Percentiles rank a stretch among this genome's conserved stretches.
These are phyloP conservation scores for Beauveria bassiana DNA, from an alignment of 2,329 filamentous ascomycete species.

Conservation along the genomic window DNA sequence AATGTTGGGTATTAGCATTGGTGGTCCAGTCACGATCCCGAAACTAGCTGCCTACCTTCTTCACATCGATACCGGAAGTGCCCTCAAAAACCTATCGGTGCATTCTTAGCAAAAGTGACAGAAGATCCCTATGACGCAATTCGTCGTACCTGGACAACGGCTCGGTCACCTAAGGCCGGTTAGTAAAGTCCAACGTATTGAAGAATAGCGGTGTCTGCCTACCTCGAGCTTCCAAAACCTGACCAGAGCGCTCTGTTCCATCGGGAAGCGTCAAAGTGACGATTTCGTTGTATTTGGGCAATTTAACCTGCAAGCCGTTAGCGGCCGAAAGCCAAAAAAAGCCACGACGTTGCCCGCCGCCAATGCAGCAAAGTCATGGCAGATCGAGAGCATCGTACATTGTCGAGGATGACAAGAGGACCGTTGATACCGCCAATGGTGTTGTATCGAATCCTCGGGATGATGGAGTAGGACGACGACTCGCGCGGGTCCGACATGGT, in stretches of 20 bases:
- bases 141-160: conserved; percentile 76
- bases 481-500: conserved; percentile 50
- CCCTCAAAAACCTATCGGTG: conserved; percentile 84
- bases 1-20: conserved; percentile 21
- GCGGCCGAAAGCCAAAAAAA: neutral
- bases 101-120: conserved; percentile 18
- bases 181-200: conserved; percentile 16
- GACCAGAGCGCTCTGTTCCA: conserved; percentile 86
- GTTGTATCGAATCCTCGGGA: conserved; percentile 78
- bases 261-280: conserved; percentile 92
- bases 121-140: conserved; percentile 9
- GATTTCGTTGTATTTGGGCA: conserved; percentile 95
- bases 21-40: neutral
- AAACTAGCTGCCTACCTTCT: conserved; percentile 61
- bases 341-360: neutral
- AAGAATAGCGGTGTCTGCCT: conserved; percentile 21
- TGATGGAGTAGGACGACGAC: conserved; percentile 51
- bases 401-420: conserved; percentile 93
- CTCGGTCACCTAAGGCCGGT: conserved; percentile 63
- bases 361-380: neutral
- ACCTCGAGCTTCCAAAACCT: conserved; percentile 98
- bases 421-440: conserved; percentile 98
- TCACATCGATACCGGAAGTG: conserved; percentile 94
- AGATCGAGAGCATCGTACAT: conserved; percentile 46
- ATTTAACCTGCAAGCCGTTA: conserved; percentile 68